These are phyloP conservation scores for Posidonia oceanica DNA, from an alignment of 116 monocot genomes.

Conservation along the genomic window DNA sequence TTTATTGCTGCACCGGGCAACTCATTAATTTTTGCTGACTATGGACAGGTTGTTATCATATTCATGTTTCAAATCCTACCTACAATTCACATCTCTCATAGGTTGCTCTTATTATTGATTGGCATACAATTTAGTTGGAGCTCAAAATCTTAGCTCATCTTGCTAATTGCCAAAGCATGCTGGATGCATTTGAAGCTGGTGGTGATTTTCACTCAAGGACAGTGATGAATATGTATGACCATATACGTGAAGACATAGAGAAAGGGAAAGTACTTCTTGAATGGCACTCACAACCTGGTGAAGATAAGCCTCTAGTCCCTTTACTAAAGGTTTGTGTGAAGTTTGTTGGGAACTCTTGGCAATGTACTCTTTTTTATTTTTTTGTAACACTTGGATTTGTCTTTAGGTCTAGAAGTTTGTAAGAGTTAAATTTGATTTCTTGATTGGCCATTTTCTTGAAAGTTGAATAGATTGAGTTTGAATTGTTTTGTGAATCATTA, in stretches of 20 bases:
- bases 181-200: constrained; percentile 87
- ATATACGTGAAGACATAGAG: constrained; percentile 60
- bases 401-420: too few relatives aligned
- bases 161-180: constrained; percentile 77
- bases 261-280: constrained; percentile 67
- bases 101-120: neutral
- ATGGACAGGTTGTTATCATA: constrained; percentile 63
- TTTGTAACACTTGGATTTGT: too few relatives aligned
- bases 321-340: constrained; percentile 54
- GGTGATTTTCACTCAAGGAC: constrained; percentile 98
- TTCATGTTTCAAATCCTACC: neutral
- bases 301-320: constrained; percentile 85
- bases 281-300: constrained; percentile 79
- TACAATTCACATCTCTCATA: neutral
- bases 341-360: neutral
- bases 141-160: constrained; percentile 96
- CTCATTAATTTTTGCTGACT: constrained; percentile 93
- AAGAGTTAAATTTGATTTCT: too few relatives aligned
- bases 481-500: too few relatives aligned
- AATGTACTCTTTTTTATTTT: too few relatives aligned
- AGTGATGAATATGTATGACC: constrained; percentile 95
- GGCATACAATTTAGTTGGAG: constrained; percentile 34
- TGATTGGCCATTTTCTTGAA: too few relatives aligned
- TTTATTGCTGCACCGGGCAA: constrained; percentile 91
- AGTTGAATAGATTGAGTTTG: too few relatives aligned